Conservation (phyloP, 1,139 yeast species). For the Kluyveromyces marxianus region DNA sequence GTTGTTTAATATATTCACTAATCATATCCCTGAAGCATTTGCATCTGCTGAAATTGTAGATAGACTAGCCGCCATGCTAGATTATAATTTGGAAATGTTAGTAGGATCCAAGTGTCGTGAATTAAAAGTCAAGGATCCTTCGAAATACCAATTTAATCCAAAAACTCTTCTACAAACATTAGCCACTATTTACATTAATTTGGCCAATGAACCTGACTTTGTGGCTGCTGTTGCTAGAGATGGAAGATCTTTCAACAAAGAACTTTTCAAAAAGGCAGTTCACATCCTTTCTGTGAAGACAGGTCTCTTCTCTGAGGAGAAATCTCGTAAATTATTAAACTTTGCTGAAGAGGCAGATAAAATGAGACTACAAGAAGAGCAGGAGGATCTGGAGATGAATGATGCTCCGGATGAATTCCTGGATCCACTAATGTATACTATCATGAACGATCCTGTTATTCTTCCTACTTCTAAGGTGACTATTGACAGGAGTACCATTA, state of each 20-base stretch:
- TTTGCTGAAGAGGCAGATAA: conserved; percentile 62
- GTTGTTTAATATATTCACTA: conserved; percentile 72
- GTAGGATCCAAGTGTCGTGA: conserved; percentile 94
- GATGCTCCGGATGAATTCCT: conserved; percentile 94
- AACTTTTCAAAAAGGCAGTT: conserved; percentile 63
- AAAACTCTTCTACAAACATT: conserved; percentile 60
- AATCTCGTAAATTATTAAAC: conserved; percentile 42
- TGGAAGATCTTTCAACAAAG: conserved; percentile 71
- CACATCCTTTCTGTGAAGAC: conserved; percentile 49
- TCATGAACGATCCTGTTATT: conserved; percentile 93
- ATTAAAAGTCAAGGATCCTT: conserved; percentile 78
- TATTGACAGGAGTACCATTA: conserved; percentile 85
- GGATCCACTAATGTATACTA: conserved; percentile 91
- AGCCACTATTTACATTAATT: conserved; percentile 67
- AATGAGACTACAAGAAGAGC: conserved; percentile 57
- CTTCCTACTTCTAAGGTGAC: conserved; percentile 79
- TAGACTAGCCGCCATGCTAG: conserved; percentile 89
- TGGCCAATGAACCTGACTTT: conserved; percentile 58
- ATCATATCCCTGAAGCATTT: conserved; percentile 81
- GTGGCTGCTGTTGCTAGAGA: conserved; percentile 80
- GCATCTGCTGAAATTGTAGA: conserved; percentile 86
- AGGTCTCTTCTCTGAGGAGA: conserved; percentile 46
- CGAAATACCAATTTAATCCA: conserved; percentile 78
- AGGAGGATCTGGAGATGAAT: conserved; percentile 81
- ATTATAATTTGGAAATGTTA: conserved; percentile 79